Conservation (phyloP, 1,139 yeast species). For the Suhomyces atakaporum region DNA sequence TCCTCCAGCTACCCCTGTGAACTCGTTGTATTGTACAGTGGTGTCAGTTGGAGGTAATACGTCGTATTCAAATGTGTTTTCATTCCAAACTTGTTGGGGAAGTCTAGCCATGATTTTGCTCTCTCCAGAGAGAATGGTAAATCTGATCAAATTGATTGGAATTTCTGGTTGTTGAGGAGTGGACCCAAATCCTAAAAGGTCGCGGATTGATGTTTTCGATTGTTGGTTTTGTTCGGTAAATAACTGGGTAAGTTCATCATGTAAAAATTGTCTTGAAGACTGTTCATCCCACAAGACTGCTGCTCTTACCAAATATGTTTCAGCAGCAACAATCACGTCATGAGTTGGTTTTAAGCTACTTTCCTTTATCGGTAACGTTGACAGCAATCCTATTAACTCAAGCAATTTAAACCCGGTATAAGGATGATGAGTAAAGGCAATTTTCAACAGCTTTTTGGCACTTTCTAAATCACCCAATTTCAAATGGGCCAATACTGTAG, state of each 20-base stretch:
- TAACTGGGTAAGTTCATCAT: constrained; percentile 42
- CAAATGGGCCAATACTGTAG: constrained; percentile 63
- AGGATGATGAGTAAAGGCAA: constrained; percentile 61
- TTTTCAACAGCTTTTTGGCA: constrained; percentile 50
- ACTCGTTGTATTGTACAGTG: constrained; percentile 29
- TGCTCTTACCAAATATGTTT: constrained; percentile 56
- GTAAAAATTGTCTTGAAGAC: constrained; percentile 48
- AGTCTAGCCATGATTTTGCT: constrained; percentile 67
- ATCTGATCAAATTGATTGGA: constrained; percentile 63
- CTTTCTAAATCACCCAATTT: constrained; percentile 35
- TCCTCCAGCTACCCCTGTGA: constrained; percentile 25
- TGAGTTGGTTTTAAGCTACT: constrained; percentile 25
- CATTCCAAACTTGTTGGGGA: constrained; percentile 63
- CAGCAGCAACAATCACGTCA: constrained; percentile 40
- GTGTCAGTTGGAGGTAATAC: constrained; percentile 59
- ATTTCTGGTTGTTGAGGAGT: constrained; percentile 25
- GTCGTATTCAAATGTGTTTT: constrained; percentile 69
- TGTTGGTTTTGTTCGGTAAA: constrained; percentile 24
- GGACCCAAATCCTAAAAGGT: constrained; percentile 20
- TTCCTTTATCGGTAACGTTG: constrained; percentile 24
- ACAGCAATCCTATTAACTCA: constrained; percentile 38
- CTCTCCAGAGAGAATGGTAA: constrained; percentile 70
- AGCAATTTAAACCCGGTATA: constrained; percentile 56
- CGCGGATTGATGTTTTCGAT: constrained; percentile 17
- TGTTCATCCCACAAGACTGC: constrained; percentile 52